Conservation (phyloP, 805 yeast genomes). For the Hanseniaspora meyeri region DNA sequence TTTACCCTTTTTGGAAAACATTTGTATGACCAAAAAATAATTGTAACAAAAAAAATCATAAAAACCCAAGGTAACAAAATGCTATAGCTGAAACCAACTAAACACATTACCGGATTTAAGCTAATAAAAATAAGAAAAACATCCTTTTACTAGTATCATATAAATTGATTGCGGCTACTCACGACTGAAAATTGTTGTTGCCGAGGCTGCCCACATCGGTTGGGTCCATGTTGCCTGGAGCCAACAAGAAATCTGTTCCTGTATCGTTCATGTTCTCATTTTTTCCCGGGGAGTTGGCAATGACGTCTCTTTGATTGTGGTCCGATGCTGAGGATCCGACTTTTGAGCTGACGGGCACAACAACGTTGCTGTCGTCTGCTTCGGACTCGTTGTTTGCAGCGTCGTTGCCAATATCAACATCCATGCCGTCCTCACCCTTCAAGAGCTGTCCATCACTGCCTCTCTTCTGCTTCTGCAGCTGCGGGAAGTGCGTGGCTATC, state of each 20-base stretch:
- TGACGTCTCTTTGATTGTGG: neutral
- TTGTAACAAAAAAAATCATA: neutral
- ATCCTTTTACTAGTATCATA: too few species aligned
- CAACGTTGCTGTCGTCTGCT: neutral
- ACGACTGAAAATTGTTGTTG: neutral
- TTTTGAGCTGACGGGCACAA: conserved; percentile 2
- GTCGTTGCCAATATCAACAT: conserved; percentile 6
- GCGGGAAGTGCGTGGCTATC: neutral
- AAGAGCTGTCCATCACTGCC: neutral
- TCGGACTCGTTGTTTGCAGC: neutral
- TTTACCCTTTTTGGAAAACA: neutral
- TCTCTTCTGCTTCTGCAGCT: conserved; percentile 15
- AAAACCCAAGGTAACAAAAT: too few species aligned
- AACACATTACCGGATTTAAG: too few species aligned
- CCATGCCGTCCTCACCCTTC: neutral
- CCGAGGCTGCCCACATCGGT: neutral
- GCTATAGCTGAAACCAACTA: too few species aligned
- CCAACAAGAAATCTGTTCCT: neutral
- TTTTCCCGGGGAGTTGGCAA: neutral
- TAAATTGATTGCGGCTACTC: too few species aligned
- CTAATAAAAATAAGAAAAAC: too few species aligned
- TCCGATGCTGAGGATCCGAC: neutral
- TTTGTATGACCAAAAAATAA: neutral
- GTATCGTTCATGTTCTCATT: neutral
- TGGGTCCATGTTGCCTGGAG: neutral